Evolutionary conservation across 192 early-diverging fungal genomes (phyloP).

Genomic region (Borealophlyctis nickersoniae): DNA sequence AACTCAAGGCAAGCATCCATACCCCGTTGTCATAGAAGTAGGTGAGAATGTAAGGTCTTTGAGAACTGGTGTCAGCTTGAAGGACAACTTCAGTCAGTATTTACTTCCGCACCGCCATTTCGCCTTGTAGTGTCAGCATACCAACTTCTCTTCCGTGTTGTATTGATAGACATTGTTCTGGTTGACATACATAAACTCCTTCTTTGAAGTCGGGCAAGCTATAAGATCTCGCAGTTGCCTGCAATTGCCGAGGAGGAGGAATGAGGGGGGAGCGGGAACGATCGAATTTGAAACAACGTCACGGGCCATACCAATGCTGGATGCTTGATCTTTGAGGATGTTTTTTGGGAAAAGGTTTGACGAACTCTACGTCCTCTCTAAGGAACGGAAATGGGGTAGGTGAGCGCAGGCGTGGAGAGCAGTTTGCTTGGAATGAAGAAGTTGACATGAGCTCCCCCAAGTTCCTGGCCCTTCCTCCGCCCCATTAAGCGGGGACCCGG

Average conservation of each 20-base stretch:
- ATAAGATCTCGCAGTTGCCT: conserved; percentile 93
- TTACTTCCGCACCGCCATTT: too few species aligned
- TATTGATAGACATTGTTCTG: conserved; percentile 64
- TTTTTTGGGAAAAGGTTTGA: conserved; percentile 63
- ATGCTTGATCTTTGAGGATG: conserved; percentile 82
- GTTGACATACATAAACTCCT: conserved; percentile 79
- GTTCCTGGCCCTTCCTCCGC: too few species aligned
- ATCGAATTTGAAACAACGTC: background rate
- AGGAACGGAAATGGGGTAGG: background rate
- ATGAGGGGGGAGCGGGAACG: background rate
- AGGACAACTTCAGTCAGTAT: conserved; percentile 1
- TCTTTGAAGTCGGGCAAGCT: conserved; percentile 64
- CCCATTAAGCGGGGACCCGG: too few species aligned
- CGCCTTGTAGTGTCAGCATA: too few species aligned
- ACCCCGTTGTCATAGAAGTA: conserved; percentile 70
- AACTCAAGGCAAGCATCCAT: conserved; percentile 13
- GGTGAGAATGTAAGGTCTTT: conserved; percentile 77
- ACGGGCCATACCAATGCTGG: conserved; percentile 76
- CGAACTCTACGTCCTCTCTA: conserved; percentile 67
- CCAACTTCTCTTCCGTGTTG: conserved; percentile 56
- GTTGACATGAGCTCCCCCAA: too few species aligned
- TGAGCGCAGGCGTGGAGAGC: too few species aligned
- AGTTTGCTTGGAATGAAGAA: too few species aligned
- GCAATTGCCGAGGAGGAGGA: background rate
- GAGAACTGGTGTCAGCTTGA: conserved; percentile 52